These are phyloP conservation scores for Naganishia kalamii DNA, from an alignment of 768 basidiomycete species.

Conservation along the genomic window DNA sequence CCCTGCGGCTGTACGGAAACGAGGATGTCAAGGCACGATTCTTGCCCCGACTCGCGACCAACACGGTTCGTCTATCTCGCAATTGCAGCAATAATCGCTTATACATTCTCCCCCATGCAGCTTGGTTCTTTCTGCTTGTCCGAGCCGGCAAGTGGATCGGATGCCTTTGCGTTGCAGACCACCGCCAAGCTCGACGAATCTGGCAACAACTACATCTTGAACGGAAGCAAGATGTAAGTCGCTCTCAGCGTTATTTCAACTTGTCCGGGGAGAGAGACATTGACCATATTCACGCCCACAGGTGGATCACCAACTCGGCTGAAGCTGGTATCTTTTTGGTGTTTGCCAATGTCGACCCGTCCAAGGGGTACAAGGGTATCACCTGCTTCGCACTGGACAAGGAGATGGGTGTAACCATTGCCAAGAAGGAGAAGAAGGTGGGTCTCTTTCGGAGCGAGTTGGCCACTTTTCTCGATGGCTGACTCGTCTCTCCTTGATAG, in stretches of 20 bases:
- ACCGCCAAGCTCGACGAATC: slow-evolving; percentile 69
- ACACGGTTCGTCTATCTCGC: slow-evolving; percentile 54
- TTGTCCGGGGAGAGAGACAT: background rate
- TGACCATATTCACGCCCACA: slow-evolving; percentile 12
- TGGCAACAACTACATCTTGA: slow-evolving; percentile 76
- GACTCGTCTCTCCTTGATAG: slow-evolving; percentile 25
- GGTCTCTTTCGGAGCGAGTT: background rate
- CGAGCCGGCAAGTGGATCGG: slow-evolving; percentile 86
- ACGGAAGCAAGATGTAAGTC: slow-evolving; percentile 84
- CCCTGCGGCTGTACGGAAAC: slow-evolving; percentile 77
- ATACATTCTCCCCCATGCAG: slow-evolving; percentile 48
- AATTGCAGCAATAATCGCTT: background rate
- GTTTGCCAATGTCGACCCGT: slow-evolving; percentile 91
- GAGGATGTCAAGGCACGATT: slow-evolving; percentile 80
- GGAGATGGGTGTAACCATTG: slow-evolving; percentile 93
- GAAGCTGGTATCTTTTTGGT: slow-evolving; percentile 66
- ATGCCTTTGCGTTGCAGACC: slow-evolving; percentile 93
- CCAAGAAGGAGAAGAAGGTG: slow-evolving; percentile 94
- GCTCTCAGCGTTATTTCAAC: background rate
- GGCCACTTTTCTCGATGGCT: background rate
- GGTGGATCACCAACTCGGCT: slow-evolving; percentile 90
- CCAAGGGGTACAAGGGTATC: slow-evolving; percentile 97
- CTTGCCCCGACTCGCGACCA: slow-evolving; percentile 72
- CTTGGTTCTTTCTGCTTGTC: slow-evolving; percentile 94
- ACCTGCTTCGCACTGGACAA: slow-evolving; percentile 94